phyloP scores from a whole-genome alignment of 2,329 filamentous ascomycete genomes.

The Bisporella sp. region DNA sequence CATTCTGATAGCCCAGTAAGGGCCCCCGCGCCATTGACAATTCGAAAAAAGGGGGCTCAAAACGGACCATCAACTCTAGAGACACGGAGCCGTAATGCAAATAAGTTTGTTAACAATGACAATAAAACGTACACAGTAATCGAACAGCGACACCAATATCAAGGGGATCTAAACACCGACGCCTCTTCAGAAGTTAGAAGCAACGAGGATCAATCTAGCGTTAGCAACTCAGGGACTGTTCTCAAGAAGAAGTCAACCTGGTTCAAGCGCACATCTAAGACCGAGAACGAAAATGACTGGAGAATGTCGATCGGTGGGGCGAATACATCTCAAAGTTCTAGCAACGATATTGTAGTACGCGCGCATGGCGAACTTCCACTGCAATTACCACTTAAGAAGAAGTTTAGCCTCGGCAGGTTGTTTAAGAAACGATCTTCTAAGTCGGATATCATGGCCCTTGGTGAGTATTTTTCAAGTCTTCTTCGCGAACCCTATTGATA shows the following conservation, averaged over 20 bases:
- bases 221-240: slow-evolving; percentile 19
- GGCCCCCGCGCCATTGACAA: slow-evolving; percentile 24
- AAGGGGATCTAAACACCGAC: slow-evolving; percentile 4
- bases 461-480: slow-evolving; percentile 17
- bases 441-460: slow-evolving; percentile 20
- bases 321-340: slow-evolving; percentile 11
- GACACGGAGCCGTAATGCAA: background rate
- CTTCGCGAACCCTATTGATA: background rate
- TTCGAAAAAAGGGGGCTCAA: slow-evolving; percentile 24
- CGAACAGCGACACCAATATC: slow-evolving; percentile 20
- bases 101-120: background rate
- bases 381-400: slow-evolving; percentile 19
- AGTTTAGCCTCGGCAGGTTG: slow-evolving; percentile 21
- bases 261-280: slow-evolving; percentile 26
- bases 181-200: slow-evolving; percentile 10
- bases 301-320: slow-evolving; percentile 9
- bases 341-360: slow-evolving; percentile 5
- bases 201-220: slow-evolving; percentile 15
- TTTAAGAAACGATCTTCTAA: slow-evolving; percentile 23
- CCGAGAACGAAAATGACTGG: slow-evolving; percentile 14
- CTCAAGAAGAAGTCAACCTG: slow-evolving; percentile 24
- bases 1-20: slow-evolving; percentile 21
- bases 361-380: slow-evolving; percentile 4
- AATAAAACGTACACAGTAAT: slow-evolving; percentile 4
- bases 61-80: slow-evolving; percentile 3